Percentiles rank a stretch among this genome's conserved stretches.
phyloP scores from a whole-genome alignment of 345 rosid species.

The Cochlearia excelsa region DNA sequence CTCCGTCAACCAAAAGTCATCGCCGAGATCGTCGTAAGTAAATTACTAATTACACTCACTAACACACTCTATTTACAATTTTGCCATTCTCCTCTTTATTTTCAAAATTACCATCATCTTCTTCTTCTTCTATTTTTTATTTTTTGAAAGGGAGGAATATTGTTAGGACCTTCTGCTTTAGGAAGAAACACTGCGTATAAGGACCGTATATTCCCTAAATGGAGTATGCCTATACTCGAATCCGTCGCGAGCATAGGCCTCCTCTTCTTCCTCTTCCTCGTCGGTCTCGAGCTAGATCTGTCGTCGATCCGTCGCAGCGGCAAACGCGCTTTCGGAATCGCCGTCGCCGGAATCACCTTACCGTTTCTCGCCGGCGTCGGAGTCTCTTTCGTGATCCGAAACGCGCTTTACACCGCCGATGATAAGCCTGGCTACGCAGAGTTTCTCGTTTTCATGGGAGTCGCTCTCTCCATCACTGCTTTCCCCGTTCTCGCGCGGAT shows the following conservation, averaged over 20 bases:
- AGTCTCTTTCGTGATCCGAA: constrained; percentile 55
- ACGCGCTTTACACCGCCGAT: constrained; percentile 37
- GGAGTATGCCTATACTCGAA: constrained; percentile 74
- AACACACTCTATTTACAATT: constrained; percentile 8
- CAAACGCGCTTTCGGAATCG: constrained; percentile 65
- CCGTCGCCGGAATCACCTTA: constrained; percentile 62
- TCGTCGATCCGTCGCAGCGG: constrained; percentile 64
- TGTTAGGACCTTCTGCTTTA: constrained; percentile 76
- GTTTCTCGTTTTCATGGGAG: constrained; percentile 84
- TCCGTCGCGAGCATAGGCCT: constrained; percentile 81
- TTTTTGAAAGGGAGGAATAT: constrained; percentile 64
- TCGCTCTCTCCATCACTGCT: constrained; percentile 89
- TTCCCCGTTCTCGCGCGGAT: constrained; percentile 91
- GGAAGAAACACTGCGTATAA: constrained; percentile 54
- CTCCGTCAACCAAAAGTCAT: constrained; percentile 94
- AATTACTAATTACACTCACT: background rate
- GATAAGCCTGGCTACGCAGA: constrained; percentile 56
- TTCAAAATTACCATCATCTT: background rate
- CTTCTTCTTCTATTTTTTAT: background rate
- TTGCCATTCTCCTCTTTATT: background rate
- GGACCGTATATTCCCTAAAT: constrained; percentile 55
- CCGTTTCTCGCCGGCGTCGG: constrained; percentile 73
- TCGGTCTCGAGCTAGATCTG: constrained; percentile 81
- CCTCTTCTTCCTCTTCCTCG: constrained; percentile 84
- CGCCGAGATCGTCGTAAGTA: constrained; percentile 74